Evolutionary conservation across 1,284 basidiomycete genomes (phyloP).

Genomic region (Leccinum huronense): DNA sequence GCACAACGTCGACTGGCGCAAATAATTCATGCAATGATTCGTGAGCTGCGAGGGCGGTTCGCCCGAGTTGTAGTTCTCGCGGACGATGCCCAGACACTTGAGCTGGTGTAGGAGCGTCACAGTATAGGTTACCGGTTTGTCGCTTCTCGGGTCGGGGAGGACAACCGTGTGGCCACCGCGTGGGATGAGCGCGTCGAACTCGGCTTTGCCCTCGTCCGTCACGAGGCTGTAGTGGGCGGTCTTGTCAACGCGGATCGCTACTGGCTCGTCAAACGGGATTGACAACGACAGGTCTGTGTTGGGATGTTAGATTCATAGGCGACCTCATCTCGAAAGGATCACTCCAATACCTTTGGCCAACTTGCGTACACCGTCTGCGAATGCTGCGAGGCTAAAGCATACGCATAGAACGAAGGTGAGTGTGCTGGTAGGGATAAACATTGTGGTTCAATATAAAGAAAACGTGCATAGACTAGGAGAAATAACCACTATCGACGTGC

Average conservation of each 20-base stretch:
- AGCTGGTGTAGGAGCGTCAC: slow-evolving; percentile 20
- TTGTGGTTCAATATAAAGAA: not conserved
- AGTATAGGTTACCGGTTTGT: slow-evolving; percentile 19
- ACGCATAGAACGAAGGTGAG: not conserved
- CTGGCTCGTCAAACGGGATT: slow-evolving; percentile 16
- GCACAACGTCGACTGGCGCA: slow-evolving; percentile 18
- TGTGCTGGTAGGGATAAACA: not conserved
- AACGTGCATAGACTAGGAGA: not conserved
- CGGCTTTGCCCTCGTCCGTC: slow-evolving; percentile 17
- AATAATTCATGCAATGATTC: slow-evolving; percentile 19
- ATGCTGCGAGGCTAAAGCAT: not conserved
- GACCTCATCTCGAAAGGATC: not conserved
- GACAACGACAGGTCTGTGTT: slow-evolving; percentile 14
- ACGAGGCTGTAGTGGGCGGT: slow-evolving; percentile 15
- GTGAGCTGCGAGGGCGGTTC: slow-evolving; percentile 14
- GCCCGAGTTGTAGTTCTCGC: slow-evolving; percentile 12
- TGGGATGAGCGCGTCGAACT: slow-evolving; percentile 21
- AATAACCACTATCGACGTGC: not conserved
- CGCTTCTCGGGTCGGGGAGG: slow-evolving; percentile 15
- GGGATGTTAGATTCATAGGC: not conserved
- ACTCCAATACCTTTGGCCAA: slow-evolving; percentile 3
- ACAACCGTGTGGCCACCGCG: slow-evolving; percentile 15
- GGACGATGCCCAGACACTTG: slow-evolving; percentile 19
- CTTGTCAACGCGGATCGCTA: slow-evolving; percentile 19
- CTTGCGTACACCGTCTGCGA: not conserved